phyloP scores from a whole-genome alignment of 2,329 filamentous ascomycete genomes.

The Tolypocladium tropicale region DNA sequence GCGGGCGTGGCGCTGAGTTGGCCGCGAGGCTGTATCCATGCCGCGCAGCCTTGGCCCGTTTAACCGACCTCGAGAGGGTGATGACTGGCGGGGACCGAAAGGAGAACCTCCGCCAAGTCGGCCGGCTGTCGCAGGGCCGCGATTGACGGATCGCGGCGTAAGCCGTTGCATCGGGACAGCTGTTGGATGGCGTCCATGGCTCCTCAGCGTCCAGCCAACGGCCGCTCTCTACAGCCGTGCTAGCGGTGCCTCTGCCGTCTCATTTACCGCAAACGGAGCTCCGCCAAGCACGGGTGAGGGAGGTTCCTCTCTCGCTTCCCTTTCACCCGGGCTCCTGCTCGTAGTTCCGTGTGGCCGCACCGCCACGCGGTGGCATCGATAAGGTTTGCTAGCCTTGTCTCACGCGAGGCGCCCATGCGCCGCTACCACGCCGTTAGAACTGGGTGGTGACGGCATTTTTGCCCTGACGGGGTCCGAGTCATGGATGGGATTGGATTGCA shows the following conservation, averaged over 20 bases:
- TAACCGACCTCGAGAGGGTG: background rate
- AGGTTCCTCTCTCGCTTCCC: background rate
- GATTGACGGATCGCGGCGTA: background rate
- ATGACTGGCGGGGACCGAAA: background rate
- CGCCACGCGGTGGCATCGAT: background rate
- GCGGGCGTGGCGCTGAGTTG: background rate
- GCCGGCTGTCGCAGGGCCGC: background rate
- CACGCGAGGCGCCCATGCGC: background rate
- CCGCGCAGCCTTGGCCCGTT: background rate
- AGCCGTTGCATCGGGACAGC: background rate
- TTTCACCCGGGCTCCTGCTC: background rate
- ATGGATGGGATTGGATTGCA: background rate
- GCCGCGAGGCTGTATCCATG: background rate
- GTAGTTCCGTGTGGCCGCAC: background rate
- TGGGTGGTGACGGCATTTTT: background rate
- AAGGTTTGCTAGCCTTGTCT: background rate
- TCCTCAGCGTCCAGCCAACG: background rate
- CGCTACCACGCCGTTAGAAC: background rate
- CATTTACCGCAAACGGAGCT: background rate
- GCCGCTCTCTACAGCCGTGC: background rate
- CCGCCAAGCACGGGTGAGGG: background rate
- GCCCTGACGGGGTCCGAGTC: background rate
- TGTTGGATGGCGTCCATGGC: background rate
- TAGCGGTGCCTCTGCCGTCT: background rate
- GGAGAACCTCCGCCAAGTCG: background rate